phyloP scores from a whole-genome alignment of 305 asterid species.

The Withania somnifera region DNA sequence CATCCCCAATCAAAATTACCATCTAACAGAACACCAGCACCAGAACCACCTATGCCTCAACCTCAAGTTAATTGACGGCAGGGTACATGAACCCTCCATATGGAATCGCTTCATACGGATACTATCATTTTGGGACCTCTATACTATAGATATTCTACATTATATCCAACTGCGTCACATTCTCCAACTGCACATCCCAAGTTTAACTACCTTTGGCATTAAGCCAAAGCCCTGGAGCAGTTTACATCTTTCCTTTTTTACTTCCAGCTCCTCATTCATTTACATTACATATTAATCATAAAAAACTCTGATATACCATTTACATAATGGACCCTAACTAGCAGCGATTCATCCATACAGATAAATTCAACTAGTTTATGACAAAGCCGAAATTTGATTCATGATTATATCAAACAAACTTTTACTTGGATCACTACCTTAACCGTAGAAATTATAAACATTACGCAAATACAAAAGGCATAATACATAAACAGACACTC shows the following conservation, averaged over 20 bases:
- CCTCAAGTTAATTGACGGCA: neutral
- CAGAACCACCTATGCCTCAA: neutral
- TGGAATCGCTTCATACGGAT: neutral
- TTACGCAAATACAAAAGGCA: neutral
- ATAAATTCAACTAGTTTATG: neutral
- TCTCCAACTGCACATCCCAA: neutral
- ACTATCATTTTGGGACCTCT: neutral
- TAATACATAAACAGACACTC: neutral
- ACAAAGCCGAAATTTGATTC: neutral
- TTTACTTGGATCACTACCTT: neutral
- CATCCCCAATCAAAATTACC: neutral
- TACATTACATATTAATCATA: neutral
- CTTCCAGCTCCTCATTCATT: neutral
- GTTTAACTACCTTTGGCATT: neutral
- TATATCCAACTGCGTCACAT: neutral
- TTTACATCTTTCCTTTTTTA: neutral
- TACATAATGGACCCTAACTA: neutral
- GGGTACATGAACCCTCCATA: neutral
- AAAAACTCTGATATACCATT: neutral
- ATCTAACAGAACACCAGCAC: neutral
- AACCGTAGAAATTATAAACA: neutral
- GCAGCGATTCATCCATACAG: neutral
- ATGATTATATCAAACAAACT: neutral
- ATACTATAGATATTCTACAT: neutral
- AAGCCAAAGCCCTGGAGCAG: neutral